Conservation (phyloP, 495 filamentous ascomycete genomes). For the Podospora pseudocomata region DNA sequence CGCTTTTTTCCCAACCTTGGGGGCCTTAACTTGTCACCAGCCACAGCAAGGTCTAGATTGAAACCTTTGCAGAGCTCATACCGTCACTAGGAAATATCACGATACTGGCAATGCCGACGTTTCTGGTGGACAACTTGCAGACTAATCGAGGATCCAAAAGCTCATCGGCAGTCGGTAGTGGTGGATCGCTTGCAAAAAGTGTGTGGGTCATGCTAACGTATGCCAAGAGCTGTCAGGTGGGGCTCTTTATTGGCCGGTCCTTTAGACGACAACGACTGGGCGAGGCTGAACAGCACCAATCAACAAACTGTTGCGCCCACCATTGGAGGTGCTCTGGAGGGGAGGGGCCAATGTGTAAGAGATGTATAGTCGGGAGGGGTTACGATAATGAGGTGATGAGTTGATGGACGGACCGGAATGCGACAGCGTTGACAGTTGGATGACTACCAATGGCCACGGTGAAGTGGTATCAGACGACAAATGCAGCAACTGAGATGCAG, state of each 20-base stretch:
- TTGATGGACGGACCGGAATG: background rate
- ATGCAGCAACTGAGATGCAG: background rate
- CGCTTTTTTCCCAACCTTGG: background rate
- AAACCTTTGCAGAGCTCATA: background rate
- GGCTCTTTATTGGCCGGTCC: background rate
- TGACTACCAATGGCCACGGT: background rate
- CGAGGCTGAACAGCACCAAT: constrained; percentile 1
- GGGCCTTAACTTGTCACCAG: background rate
- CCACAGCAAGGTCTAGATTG: background rate
- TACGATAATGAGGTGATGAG: background rate
- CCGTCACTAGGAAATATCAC: background rate
- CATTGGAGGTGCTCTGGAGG: background rate
- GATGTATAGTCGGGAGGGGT: background rate
- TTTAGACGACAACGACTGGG: background rate
- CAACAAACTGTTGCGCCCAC: background rate
- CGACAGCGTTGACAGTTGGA: background rate
- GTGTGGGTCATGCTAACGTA: constrained; percentile 1
- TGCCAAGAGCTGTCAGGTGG: constrained; percentile 10
- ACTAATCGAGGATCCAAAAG: background rate
- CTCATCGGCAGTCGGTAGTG: background rate
- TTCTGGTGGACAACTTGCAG: constrained; percentile 3
- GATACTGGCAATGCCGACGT: background rate
- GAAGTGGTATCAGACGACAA: background rate
- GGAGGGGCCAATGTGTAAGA: background rate
- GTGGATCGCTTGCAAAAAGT: background rate